These are phyloP conservation scores for Chrysochromulina tobinii DNA, from an alignment of 78 protist genomes.

Conservation along the genomic window DNA sequence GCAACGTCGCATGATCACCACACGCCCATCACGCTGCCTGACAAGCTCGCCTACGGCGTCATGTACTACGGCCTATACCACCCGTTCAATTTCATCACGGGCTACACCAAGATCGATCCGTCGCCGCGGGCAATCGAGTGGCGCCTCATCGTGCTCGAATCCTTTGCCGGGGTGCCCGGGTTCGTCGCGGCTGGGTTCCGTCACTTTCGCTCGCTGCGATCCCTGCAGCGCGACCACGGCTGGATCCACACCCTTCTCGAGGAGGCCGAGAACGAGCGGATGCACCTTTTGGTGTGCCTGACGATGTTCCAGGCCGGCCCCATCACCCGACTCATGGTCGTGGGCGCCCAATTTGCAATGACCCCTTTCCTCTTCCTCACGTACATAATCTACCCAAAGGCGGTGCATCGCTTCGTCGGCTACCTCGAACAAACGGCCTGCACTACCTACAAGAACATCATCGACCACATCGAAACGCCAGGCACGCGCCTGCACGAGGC, in stretches of 20 bases:
- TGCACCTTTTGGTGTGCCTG: constrained; percentile 84
- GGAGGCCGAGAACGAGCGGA: constrained; percentile 85
- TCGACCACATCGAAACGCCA: constrained; percentile 23
- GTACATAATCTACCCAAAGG: not conserved
- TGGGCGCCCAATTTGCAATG: not conserved
- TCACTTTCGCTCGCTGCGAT: constrained; percentile 80
- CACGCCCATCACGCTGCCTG: not conserved
- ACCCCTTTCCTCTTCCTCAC: not conserved
- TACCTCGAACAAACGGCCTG: constrained; percentile 64
- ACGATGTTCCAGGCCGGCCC: not conserved
- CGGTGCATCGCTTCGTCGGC: constrained; percentile 73
- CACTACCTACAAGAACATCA: constrained; percentile 37
- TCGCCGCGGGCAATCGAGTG: not conserved
- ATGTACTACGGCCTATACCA: constrained; percentile 4
- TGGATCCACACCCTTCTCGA: constrained; percentile 59
- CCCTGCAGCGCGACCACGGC: constrained; percentile 74
- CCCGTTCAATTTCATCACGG: constrained; percentile 3
- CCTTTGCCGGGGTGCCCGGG: constrained; percentile 85
- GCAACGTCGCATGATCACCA: not conserved
- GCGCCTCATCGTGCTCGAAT: constrained; percentile 64
- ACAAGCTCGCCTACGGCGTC: not conserved
- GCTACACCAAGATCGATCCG: not conserved
- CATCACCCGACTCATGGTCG: not conserved
- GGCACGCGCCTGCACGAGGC: constrained; percentile 26
- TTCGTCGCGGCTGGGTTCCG: constrained; percentile 74